Percentiles rank a stretch among this genome's conserved stretches.
Conservation (phyloP, 2,329 filamentous ascomycete genomes). For the Colletotrichum australisinense region DNA sequence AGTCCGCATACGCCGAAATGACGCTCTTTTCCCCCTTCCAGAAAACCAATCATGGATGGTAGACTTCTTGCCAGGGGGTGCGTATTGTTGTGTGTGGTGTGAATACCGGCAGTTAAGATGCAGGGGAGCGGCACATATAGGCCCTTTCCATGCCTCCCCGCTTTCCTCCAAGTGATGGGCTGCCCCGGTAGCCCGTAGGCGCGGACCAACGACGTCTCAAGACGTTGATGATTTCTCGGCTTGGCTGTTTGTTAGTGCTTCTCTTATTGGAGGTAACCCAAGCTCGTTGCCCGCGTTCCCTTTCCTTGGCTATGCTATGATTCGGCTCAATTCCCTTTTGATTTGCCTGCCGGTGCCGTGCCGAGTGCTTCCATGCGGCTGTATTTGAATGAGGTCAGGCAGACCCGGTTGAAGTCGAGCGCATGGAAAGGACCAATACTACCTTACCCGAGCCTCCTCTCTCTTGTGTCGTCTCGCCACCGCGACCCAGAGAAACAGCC, state of each 20-base stretch:
- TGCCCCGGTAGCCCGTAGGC: background rate
- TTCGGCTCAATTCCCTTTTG: background rate
- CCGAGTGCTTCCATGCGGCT: background rate
- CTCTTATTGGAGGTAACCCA: background rate
- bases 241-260: background rate
- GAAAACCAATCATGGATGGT: constrained; percentile 9
- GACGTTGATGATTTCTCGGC: background rate
- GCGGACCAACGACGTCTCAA: constrained; percentile 22
- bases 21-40: background rate
- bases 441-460: background rate
- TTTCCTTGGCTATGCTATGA: background rate
- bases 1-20: constrained; percentile 8
- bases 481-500: background rate
- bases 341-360: background rate
- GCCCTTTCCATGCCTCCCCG: background rate
- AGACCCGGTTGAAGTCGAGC: background rate
- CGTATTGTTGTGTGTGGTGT: background rate
- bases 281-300: background rate
- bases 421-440: background rate
- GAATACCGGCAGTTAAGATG: constrained; percentile 33
- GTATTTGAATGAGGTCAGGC: background rate
- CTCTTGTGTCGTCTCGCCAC: background rate
- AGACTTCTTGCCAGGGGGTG: constrained; percentile 7
- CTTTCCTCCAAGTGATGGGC: background rate
- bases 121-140: constrained; percentile 33